Evolutionary conservation across 164 flowering plant genomes (phyloP), one percentile per base, ranked within the genome.

Genomic region (Magnolia changhungtana): DNA sequence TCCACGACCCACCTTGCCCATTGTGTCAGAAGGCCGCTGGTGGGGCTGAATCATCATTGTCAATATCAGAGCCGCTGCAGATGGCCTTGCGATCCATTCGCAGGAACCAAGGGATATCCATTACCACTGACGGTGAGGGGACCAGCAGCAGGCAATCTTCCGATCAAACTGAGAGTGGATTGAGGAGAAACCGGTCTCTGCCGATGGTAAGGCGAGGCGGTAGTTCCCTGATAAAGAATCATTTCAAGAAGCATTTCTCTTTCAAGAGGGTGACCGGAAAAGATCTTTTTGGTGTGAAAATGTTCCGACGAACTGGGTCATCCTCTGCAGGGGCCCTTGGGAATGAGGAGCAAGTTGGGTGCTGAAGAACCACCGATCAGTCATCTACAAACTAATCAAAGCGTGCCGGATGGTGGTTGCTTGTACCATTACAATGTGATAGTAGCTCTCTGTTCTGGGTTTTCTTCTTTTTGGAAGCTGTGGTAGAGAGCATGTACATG

Each of bases 1-100:
- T 78, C 20, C 80, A 80, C 50, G 90, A 87, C 31, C 90, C 90
- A n/a, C 86, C 86, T 67, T 87, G 90, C 72, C 88, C 90, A 27
- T 4, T 84, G 59, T 87, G 90, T 75, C 14, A 75, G 78, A 87
- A 81, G 78, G 67, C 69, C 45, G 45, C 74, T 16, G 80, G 75
- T 65, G 49, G 74, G 7, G 45, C 31, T 1, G 84, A 82, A 37
- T 83, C 82, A 71, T 78, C 85, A 19, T 11, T 76, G 8, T 65
- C 81, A 10, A 66, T 82, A 63, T 76, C 85, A 8, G 86, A 87
- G 78, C 79, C 86, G 7, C 76, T 83, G 76, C 86, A 81, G 74
- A 76, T 82, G 83, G 85, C 81, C 29, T 58, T 84, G 16, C 81
- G 83, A 71, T 76, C 85, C 7, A n/a, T 77, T 13, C 68, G 81